Percentiles rank a stretch among this genome's conserved stretches.
Evolutionary conservation across 345 rosid genomes (phyloP).

Genomic region (Pugionium dolabratum): DNA sequence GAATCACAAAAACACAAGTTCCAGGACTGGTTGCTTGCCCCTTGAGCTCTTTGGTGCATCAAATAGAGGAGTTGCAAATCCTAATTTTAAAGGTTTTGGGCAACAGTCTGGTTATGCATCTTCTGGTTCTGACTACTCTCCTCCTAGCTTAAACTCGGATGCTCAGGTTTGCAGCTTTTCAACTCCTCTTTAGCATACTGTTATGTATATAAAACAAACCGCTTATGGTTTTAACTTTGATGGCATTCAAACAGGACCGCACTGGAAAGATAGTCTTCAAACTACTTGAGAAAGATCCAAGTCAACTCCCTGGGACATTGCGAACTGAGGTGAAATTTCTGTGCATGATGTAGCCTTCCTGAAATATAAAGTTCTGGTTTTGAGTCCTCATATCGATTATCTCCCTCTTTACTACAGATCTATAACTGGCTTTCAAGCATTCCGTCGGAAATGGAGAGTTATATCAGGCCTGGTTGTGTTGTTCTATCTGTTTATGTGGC

Average conservation of each 20-base stretch:
- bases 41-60: conserved; percentile 73
- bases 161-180: conserved; percentile 54
- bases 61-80: conserved; percentile 47
- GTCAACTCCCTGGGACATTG: conserved; percentile 70
- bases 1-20: conserved; percentile 50
- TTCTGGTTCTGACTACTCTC: conserved; percentile 90
- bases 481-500: conserved; percentile 76
- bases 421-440: conserved; percentile 85
- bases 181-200: conserved; percentile 5
- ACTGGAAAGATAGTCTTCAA: conserved; percentile 73
- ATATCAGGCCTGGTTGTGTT: conserved; percentile 94
- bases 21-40: conserved; percentile 49
- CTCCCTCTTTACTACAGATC: conserved; percentile 51
- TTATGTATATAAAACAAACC: background rate
- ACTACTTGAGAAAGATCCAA: conserved; percentile 77
- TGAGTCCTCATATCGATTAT: conserved; percentile 12
- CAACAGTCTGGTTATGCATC: conserved; percentile 77
- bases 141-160: conserved; percentile 76
- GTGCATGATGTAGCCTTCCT: conserved; percentile 2
- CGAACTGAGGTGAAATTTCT: conserved; percentile 55
- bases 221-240: background rate
- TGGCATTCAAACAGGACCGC: conserved; percentile 53
- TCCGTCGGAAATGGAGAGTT: conserved; percentile 96
- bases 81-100: conserved; percentile 53
- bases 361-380: conserved; percentile 5